Percentiles rank a stretch among this genome's conserved stretches.
Evolutionary conservation across 73 alveolate genomes (phyloP).

Genomic region (Paramecium sexaurelia): DNA sequence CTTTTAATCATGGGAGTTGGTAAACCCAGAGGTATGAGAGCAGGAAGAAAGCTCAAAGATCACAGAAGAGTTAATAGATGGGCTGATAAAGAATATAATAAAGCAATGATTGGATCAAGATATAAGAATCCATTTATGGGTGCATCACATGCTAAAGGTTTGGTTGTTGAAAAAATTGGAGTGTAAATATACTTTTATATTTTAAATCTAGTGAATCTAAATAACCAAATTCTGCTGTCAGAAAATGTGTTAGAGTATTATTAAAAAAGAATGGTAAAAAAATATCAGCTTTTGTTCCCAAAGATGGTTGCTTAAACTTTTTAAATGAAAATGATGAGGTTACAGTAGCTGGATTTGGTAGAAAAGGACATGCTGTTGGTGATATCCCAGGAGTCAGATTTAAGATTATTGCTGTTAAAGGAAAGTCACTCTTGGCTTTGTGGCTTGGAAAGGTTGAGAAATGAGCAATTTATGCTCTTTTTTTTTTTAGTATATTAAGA

Average conservation of each 20-base stretch:
- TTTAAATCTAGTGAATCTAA: conserved; percentile 67
- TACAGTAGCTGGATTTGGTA: conserved; percentile 80
- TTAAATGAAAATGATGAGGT: conserved; percentile 81
- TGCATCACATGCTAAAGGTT: conserved; percentile 82
- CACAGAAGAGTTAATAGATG: conserved; percentile 73
- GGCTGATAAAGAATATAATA: conserved; percentile 76
- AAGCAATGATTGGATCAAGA: conserved; percentile 76
- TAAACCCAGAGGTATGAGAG: conserved; percentile 66
- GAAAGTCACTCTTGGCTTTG: conserved; percentile 78
- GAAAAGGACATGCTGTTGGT: conserved; percentile 85
- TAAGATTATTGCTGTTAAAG: conserved; percentile 78
- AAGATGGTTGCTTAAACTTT: conserved; percentile 80
- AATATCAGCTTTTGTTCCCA: conserved; percentile 79
- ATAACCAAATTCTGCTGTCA: conserved; percentile 83
- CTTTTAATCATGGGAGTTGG: conserved; percentile 58
- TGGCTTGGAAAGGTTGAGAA: conserved; percentile 79
- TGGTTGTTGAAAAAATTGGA: conserved; percentile 77
- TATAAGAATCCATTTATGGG: conserved; percentile 79
- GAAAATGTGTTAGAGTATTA: conserved; percentile 83
- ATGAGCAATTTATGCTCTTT: conserved; percentile 16
- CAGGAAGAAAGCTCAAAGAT: conserved; percentile 62
- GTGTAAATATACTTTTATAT: background rate
- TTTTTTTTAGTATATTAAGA: background rate
- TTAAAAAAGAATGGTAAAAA: conserved; percentile 76
- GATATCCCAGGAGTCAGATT: conserved; percentile 83